Evolutionary conservation across 768 basidiomycete species (phyloP), one percentile per base, ranked within the genome.

Genomic region (Pulveroboletus ravenelii): DNA sequence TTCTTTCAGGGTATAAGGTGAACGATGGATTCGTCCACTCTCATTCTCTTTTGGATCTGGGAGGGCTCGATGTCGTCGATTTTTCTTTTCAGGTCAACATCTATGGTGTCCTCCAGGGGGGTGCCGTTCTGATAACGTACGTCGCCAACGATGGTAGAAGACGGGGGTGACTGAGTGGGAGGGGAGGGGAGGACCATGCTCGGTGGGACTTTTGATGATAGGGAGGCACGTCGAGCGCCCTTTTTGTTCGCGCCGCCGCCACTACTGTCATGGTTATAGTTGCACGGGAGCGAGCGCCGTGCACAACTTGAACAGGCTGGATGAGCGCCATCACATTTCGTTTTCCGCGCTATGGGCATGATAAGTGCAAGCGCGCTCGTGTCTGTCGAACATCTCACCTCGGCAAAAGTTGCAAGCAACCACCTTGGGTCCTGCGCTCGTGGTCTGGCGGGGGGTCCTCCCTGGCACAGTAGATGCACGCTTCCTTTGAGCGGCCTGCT

Each of bases 401-500:
- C 89, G 79, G 69, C 89, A 92, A 64, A 89, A 89, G 68, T 91
- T 89, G 70, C 89, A 92, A 14, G 89, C 89, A 20, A 92, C 88
- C 12, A 90, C 85, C 63, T 91, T 91, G 41, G 88, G 87, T 10
- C 89, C 89, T 45, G 86, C 86, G 51, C 76, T 83, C 32, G 81
- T 80, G 43, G 74, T 69, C 60, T 78, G 75, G 54, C 82, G 80
- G 47, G 71, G 74, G 51, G 70, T 78, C 61, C 82, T 84, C 36
- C 78, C 83, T 41, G 82, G 82, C 12, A 85, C 77, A 8, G 86
- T 85, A 8, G 84, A 78, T 13, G 85, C 78, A 43, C 87, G 81
- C 63, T 82, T 83, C 59, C 87, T 73, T 66, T 82, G 81, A 25
- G 80, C 79, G 47, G 82, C 79, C 64, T 84, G 82, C 58, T 81